Evolutionary conservation across 805 yeast genomes (phyloP), one percentile per base, ranked within the genome.

Genomic region (Ogataea corticis): DNA sequence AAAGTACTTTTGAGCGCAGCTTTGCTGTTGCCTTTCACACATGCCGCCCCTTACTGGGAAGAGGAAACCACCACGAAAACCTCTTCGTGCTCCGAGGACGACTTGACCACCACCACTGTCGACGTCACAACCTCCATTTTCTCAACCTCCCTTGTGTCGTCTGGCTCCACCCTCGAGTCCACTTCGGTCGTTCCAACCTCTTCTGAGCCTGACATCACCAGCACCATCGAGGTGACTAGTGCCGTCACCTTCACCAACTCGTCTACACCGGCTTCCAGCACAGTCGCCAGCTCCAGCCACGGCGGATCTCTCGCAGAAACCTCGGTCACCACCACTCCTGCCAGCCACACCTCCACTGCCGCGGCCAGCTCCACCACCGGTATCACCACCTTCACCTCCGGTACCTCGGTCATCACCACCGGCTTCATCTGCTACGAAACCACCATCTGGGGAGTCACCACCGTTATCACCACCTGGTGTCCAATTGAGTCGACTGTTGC

Each of bases 1-100:
- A 39, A 39, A 30, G 16, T 39, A n/a, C 42, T 39, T 23, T 39
- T 39, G 35, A 39, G 34, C 36, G 34, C 25, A 7, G 27, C 29
- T 11, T 16, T 39, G 36, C 30, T 39, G 16, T 15, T 39, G n/a
- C 42, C 34, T 11, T 30, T 25, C 40, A 5, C 40, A 17, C 17
- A 23, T 25, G 40, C 40, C 15, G 40, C 40, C 11, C 25, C 40
- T 2, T 13, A 4, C 31, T 27, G 23, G 31, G 33, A 27, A 12
- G 33, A 23, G n/a, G 36, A 33, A 10, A 33, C 36, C 15, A 37
- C 39, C 18, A 46, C 50, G 3, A 37, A 37, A 13, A 25, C 47
- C 11, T 33, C 42, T 7, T 40, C 31, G 29, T 42, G 43, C 19
- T 28, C 38, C 12, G 47, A 46, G 14, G 34, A 36, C 29, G 45